These are phyloP conservation scores for Collybia sp. DNA, from an alignment of 768 basidiomycete species.

Conservation along the genomic window DNA sequence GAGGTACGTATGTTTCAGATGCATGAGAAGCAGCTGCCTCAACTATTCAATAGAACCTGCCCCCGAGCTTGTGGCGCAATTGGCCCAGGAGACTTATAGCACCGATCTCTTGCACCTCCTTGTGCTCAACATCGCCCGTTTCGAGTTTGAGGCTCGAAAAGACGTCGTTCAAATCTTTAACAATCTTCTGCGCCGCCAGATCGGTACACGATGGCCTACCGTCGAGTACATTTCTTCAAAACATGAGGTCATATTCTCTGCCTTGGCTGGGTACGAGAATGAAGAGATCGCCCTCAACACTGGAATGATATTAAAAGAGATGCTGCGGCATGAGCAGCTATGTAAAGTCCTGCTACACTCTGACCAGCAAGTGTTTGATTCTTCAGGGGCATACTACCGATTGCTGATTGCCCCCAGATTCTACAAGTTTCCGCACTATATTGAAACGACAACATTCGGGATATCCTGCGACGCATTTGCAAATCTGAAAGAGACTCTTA, in stretches of 20 bases:
- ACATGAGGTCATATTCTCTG: slow-evolving; percentile 71
- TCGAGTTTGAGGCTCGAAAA: slow-evolving; percentile 93
- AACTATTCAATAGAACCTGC: slow-evolving; percentile 53
- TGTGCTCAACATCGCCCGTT: slow-evolving; percentile 75
- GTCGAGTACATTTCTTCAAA: slow-evolving; percentile 88
- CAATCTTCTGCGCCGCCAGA: slow-evolving; percentile 84
- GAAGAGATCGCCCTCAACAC: slow-evolving; percentile 97
- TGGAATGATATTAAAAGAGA: slow-evolving; percentile 96
- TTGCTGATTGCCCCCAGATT: slow-evolving; percentile 50
- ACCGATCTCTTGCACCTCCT: slow-evolving; percentile 82
- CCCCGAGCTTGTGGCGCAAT: slow-evolving; percentile 88
- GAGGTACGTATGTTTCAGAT: slow-evolving; percentile 46
- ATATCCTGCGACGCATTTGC: slow-evolving; percentile 98
- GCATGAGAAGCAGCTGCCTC: slow-evolving; percentile 1
- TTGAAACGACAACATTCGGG: slow-evolving; percentile 96
- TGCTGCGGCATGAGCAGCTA: slow-evolving; percentile 89
- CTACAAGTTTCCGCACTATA: slow-evolving; percentile 94
- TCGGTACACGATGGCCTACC: slow-evolving; percentile 92
- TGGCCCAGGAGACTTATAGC: slow-evolving; percentile 93
- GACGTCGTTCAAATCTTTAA: slow-evolving; percentile 87
- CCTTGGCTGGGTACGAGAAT: slow-evolving; percentile 89
- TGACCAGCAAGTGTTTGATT: slow-evolving; percentile 72
- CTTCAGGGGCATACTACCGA: background rate
- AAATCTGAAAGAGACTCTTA: slow-evolving; percentile 96
- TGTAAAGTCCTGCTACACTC: slow-evolving; percentile 88